Base-by-base conservation (phyloP, 805 yeast genomes). In the Candida montana region DNA sequence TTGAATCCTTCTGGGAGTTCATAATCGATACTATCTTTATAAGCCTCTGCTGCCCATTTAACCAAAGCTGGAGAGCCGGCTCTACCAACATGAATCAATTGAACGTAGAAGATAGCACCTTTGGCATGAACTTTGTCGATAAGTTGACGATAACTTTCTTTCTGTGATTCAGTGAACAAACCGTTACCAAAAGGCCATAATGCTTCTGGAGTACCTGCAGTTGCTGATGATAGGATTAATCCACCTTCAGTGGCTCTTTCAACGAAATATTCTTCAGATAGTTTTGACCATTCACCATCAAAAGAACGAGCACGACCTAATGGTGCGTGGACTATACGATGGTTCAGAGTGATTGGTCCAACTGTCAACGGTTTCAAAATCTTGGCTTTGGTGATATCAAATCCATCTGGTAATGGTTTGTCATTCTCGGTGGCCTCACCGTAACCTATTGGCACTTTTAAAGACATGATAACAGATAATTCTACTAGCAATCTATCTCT, bases 161-260 rank as follows among this genome's bases (percentile, higher is more conserved):
- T 52, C n/a, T 65, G 62, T 49, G 78, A 83, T 23, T 62, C 57
- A 10, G 69, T 67, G 29, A 60, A 67, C 59, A 66, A 69, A 37
- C 66, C 49, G 77, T n/a, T 13, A 20, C 17, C 15, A 77, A 17
- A 82, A 80, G 2, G 61, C 71, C 35, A 21, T 9, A 27, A 58
- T 45, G 15, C 58, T 42, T 58, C 62, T 2, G 62, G 53, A 11
- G 76, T 61, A 12, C 69, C 67, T 50, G 66, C 67, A 1, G 81
- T 71, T 15, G 78, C 86, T 57, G 81, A 87, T 8, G 81, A 61
- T 47, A 77, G 71, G 29, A 80, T 49, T 49, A 82, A 60, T n/a
- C 83, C 70, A 15, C 87, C 87, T n/a, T 75, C 73, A 42, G 62
- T 60, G 37, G 86, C 71, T 49, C 85, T 67, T 50, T 77, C 75